A percentile compares a stretch with the other conserved stretches of the same genome.
Conservation (phyloP, 306 rosid genomes). For the Trichosanthes truncata region DNA sequence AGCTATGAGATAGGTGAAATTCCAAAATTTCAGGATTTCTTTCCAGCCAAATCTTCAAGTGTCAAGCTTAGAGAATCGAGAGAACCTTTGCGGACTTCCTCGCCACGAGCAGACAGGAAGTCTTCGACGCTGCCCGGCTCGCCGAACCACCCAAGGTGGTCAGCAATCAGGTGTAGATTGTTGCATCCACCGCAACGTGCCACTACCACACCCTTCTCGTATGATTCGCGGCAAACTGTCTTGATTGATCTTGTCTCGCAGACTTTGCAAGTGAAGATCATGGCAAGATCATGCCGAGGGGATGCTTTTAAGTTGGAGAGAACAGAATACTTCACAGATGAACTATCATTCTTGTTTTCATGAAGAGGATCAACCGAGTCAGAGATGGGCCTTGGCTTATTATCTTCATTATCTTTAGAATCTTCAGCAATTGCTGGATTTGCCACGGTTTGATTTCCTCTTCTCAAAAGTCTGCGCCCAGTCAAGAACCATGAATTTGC, state of each 20-base stretch:
- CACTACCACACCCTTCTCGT: slow-evolving; percentile 83
- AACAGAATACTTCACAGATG: slow-evolving; percentile 31
- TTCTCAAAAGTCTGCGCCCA: slow-evolving; percentile 25
- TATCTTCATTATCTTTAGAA: slow-evolving; percentile 20
- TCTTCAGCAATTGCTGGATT: slow-evolving; percentile 32
- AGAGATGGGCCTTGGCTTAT: slow-evolving; percentile 7
- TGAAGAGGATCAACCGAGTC: slow-evolving; percentile 20
- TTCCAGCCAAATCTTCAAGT: slow-evolving; percentile 67
- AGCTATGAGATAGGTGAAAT: background rate
- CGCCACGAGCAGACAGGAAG: slow-evolving; percentile 72
- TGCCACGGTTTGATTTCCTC: slow-evolving; percentile 25
- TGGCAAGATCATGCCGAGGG: slow-evolving; percentile 86
- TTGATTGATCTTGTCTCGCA: slow-evolving; percentile 85
- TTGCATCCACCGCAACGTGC: slow-evolving; percentile 78
- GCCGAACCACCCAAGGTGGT: slow-evolving; percentile 86
- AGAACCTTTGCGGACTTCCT: slow-evolving; percentile 62
- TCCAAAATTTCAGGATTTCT: slow-evolving; percentile 18
- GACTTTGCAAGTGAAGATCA: slow-evolving; percentile 87
- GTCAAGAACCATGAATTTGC: slow-evolving; percentile 17
- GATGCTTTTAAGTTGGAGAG: slow-evolving; percentile 51
- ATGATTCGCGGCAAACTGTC: slow-evolving; percentile 63
- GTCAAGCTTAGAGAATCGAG: slow-evolving; percentile 65
- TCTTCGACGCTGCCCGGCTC: slow-evolving; percentile 67
- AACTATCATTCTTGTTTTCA: slow-evolving; percentile 7
- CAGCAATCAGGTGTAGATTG: slow-evolving; percentile 75